Evolutionary conservation across 495 filamentous ascomycete genomes (phyloP).

Genomic region (Trichodelitschia bisporula): DNA sequence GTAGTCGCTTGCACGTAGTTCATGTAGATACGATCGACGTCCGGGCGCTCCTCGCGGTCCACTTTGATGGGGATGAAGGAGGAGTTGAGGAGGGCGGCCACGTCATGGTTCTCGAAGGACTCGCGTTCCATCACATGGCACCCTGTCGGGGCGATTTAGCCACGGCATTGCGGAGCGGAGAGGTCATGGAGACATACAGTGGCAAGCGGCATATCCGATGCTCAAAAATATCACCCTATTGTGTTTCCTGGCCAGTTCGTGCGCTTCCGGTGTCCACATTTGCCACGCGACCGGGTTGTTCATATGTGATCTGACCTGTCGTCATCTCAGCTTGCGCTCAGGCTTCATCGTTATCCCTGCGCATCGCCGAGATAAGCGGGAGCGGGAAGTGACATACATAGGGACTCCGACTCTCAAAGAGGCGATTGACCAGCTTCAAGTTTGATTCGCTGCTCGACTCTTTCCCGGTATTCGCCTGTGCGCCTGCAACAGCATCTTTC

Average conservation of each 20-base stretch:
- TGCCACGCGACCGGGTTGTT: constrained; percentile 88
- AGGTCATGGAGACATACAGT: constrained; percentile 38
- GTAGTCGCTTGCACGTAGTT: constrained; percentile 92
- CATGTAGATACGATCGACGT: constrained; percentile 94
- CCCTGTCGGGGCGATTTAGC: constrained; percentile 22
- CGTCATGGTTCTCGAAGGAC: constrained; percentile 60
- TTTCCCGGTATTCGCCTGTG: no score
- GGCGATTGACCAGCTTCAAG: constrained; percentile 42
- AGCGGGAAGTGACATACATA: constrained; percentile 31
- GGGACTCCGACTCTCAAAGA: constrained; percentile 50
- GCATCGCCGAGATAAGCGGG: not conserved
- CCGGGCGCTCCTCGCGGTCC: constrained; percentile 84
- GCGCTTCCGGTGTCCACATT: constrained; percentile 52
- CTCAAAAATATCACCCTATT: constrained; percentile 83
- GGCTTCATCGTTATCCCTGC: not conserved
- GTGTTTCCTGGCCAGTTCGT: constrained; percentile 47
- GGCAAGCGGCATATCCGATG: constrained; percentile 88
- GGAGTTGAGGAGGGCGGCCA: constrained; percentile 63
- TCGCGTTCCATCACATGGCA: constrained; percentile 89
- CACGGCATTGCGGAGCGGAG: not conserved
- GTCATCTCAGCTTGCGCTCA: constrained; percentile 2
- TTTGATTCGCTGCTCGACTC: no score
- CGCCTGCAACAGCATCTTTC: no score
- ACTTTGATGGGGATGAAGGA: constrained; percentile 83
- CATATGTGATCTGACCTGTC: constrained; percentile 45